Conservation (phyloP, 495 filamentous ascomycete genomes). For the Lepraria neglecta region DNA sequence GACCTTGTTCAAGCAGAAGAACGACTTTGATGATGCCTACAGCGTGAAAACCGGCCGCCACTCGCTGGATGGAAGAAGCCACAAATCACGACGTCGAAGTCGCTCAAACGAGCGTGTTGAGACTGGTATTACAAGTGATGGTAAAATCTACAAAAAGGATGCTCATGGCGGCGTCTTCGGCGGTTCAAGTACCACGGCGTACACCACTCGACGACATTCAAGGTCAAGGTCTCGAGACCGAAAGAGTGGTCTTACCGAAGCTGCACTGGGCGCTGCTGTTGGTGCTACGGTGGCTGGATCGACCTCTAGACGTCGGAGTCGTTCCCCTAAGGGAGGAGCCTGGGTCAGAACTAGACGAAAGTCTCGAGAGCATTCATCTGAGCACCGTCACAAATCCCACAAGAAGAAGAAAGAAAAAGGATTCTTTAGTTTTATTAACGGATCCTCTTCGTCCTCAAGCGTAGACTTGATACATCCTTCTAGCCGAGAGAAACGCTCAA, state of each 20-base stretch:
- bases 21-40: conserved; percentile 56
- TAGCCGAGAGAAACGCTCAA: conserved; percentile 35
- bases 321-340: conserved; percentile 28
- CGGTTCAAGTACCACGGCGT: conserved; percentile 11
- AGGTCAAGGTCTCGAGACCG: conserved; percentile 42
- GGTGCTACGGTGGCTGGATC: conserved; percentile 39
- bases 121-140: conserved; percentile 28
- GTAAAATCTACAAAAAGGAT: conserved; percentile 24
- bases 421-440: conserved; percentile 57
- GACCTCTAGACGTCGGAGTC: conserved; percentile 32
- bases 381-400: conserved; percentile 29
- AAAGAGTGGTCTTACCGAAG: conserved; percentile 35
- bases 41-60: conserved; percentile 46
- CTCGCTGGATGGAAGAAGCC: conserved; percentile 38
- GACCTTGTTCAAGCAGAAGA: conserved; percentile 43
- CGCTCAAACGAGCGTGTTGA: conserved; percentile 34
- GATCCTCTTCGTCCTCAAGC: conserved; percentile 55
- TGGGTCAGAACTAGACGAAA: conserved; percentile 21
- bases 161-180: conserved; percentile 9
- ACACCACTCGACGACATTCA: conserved; percentile 20
- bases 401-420: conserved; percentile 41
- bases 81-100: conserved; percentile 29
- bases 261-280: conserved; percentile 44
- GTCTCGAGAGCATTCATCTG: conserved; percentile 22
- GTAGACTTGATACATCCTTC: conserved; percentile 47